Percentiles rank a stretch among this genome's conserved stretches.
Evolutionary conservation across 768 basidiomycete genomes (phyloP).

Genomic region (Mycena haematopus): DNA sequence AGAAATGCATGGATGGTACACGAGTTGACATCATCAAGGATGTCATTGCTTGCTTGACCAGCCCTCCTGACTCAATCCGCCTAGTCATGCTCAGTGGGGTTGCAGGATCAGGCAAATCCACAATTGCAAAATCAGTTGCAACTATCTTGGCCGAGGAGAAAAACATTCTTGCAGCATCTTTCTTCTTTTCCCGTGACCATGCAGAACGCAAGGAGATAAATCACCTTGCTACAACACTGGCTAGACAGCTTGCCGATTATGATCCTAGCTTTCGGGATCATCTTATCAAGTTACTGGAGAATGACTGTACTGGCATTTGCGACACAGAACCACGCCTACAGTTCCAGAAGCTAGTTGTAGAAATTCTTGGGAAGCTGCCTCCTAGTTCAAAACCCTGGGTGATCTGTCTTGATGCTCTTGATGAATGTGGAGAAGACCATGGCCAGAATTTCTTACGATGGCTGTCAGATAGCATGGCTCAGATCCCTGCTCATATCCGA

Average conservation of each 20-base stretch:
- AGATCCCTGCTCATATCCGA: not conserved
- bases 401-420: constrained; percentile 10
- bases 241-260: constrained; percentile 10
- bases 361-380: not conserved
- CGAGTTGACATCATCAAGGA: no score
- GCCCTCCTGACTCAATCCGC: no score
- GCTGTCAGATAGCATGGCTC: constrained; percentile 1
- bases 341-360: constrained; percentile 13
- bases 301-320: not conserved
- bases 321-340: not conserved
- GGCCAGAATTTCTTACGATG: constrained; percentile 8
- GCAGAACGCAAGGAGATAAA: not conserved
- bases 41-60: no score
- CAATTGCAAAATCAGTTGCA: constrained; percentile 16
- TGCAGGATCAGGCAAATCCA: constrained; percentile 17
- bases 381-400: not conserved
- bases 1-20: no score
- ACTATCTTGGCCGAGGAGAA: constrained; percentile 1
- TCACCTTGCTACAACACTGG: not conserved
- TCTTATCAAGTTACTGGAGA: not conserved
- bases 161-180: constrained; percentile 2
- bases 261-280: not conserved
- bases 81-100: no score
- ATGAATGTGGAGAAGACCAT: constrained; percentile 3
- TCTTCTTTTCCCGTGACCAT: constrained; percentile 18